These are phyloP conservation scores for Auricularia heimuer DNA, from an alignment of 768 basidiomycete genomes.

Conservation along the genomic window DNA sequence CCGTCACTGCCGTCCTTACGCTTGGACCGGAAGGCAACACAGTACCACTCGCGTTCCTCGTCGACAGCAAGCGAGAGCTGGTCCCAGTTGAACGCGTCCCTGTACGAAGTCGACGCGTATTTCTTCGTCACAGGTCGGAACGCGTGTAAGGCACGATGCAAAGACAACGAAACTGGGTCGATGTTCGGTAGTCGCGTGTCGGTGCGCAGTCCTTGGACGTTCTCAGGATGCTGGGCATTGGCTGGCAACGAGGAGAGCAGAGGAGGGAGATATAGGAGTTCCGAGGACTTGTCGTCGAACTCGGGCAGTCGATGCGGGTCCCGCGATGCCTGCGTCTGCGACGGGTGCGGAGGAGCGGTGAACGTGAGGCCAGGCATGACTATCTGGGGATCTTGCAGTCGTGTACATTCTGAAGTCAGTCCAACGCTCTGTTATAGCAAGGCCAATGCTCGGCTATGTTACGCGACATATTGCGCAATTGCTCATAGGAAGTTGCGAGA, in stretches of 20 bases:
- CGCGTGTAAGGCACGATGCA: constrained; percentile 77
- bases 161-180: constrained; percentile 70
- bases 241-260: constrained; percentile 67
- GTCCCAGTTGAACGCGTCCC: constrained; percentile 81
- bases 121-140: constrained; percentile 50
- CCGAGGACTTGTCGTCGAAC: constrained; percentile 28
- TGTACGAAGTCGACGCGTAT: constrained; percentile 60
- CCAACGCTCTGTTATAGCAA: not conserved
- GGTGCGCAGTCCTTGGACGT: constrained; percentile 37
- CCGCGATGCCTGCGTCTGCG: not conserved
- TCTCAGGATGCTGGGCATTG: constrained; percentile 21
- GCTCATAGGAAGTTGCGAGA: not conserved
- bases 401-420: not conserved
- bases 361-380: constrained; percentile 9
- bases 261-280: constrained; percentile 73
- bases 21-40: constrained; percentile 79
- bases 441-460: no score
- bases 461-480: not conserved
- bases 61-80: constrained; percentile 56
- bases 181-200: constrained; percentile 75
- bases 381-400: not conserved
- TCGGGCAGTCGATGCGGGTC: constrained; percentile 50
- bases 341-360: constrained; percentile 5
- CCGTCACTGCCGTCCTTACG: constrained; percentile 64
- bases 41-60: constrained; percentile 83